Conservation (phyloP, 78 protist species). For the Isochrysis galbana region DNA sequence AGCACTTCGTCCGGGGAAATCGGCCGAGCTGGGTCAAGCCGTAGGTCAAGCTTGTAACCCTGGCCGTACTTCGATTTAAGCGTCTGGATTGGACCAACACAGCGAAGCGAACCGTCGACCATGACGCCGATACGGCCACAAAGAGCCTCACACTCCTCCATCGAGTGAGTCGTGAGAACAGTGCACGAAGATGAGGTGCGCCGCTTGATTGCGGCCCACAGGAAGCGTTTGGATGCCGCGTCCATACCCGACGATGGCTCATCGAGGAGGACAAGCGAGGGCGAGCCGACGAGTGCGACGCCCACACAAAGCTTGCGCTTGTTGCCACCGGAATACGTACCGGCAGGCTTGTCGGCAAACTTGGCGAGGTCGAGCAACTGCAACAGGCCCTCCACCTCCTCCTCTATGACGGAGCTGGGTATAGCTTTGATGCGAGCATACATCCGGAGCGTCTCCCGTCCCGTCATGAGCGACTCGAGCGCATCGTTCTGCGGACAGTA, state of each 20-base stretch:
- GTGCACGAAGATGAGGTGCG: constrained; percentile 26
- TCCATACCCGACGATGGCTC: constrained; percentile 84
- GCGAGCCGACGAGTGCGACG: constrained; percentile 58
- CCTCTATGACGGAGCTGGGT: not conserved
- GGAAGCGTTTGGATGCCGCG: constrained; percentile 43
- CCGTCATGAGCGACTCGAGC: constrained; percentile 72
- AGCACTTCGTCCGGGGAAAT: not conserved
- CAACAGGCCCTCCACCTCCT: not conserved
- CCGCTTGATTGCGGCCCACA: constrained; percentile 28
- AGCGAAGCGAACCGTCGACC: constrained; percentile 51
- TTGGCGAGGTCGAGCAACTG: not conserved
- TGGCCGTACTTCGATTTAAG: constrained; percentile 28
- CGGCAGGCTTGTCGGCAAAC: constrained; percentile 30
- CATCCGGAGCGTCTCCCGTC: constrained; percentile 76
- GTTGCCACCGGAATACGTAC: constrained; percentile 77
- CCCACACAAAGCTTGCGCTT: constrained; percentile 79
- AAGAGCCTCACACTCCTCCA: constrained; percentile 75
- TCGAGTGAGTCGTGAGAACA: constrained; percentile 78
- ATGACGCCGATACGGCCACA: constrained; percentile 67
- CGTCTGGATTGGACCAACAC: constrained; percentile 35
- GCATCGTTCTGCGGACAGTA: constrained; percentile 86
- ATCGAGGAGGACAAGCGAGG: constrained; percentile 66
- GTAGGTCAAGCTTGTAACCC: constrained; percentile 34
- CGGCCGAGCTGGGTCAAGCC: not conserved
- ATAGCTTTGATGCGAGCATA: constrained; percentile 72